phyloP scores from a whole-genome alignment of 1,139 yeast species.

The Blastobotrys malaysiensis region DNA sequence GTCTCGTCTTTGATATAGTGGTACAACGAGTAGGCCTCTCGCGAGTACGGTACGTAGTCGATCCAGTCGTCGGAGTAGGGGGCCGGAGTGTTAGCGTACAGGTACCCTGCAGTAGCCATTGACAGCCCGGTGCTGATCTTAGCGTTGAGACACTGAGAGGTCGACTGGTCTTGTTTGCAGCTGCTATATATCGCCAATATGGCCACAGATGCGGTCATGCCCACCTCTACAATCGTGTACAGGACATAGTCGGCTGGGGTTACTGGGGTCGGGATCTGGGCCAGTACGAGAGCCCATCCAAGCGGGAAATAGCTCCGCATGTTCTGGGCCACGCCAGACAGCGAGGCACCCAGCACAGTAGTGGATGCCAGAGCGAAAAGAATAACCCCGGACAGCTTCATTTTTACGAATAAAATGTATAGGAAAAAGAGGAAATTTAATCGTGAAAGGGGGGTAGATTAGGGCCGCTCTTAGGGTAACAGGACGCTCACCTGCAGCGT shows the following conservation, averaged over 20 bases:
- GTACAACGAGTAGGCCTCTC: neutral
- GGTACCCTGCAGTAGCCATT: constrained; percentile 6
- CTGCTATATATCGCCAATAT: neutral
- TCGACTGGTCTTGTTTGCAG: constrained; percentile 1
- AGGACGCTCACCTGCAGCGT: neutral
- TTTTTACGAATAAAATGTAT: no score
- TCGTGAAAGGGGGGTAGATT: neutral
- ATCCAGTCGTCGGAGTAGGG: constrained; percentile 1
- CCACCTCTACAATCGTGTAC: constrained; percentile 3
- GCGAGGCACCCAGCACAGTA: neutral
- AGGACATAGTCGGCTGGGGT: constrained; percentile 7
- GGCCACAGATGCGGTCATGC: constrained; percentile 7
- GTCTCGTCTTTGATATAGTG: neutral
- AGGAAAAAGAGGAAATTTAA: neutral
- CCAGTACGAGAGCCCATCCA: constrained; percentile 3
- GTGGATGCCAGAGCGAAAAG: neutral
- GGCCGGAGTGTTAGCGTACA: constrained; percentile 2
- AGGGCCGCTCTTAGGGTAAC: neutral
- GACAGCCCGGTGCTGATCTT: constrained; percentile 1
- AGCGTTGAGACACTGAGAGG: neutral
- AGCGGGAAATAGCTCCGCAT: constrained; percentile 1
- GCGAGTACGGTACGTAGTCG: neutral
- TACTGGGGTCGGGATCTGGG: neutral
- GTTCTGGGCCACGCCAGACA: neutral
- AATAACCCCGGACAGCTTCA: constrained; percentile 3